A percentile compares a stretch with the other conserved stretches of the same genome.
These are phyloP conservation scores for Gardenia jasminoides DNA, from an alignment of 257 asterid genomes.

Conservation along the genomic window DNA sequence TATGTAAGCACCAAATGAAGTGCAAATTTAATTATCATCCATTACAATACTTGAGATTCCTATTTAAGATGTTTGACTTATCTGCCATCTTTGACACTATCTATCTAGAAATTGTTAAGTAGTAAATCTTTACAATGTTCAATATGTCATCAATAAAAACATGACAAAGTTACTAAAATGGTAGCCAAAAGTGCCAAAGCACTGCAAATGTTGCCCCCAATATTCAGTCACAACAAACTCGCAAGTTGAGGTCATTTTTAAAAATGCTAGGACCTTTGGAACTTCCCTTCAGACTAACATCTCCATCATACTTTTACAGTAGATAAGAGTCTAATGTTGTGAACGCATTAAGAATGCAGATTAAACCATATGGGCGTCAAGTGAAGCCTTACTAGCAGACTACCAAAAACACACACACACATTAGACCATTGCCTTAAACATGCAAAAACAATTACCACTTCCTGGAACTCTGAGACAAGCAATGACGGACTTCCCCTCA, in stretches of 20 bases:
- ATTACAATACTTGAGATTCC: not conserved
- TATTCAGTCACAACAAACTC: not conserved
- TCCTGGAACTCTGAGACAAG: slow-evolving; percentile 89
- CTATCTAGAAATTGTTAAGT: not conserved
- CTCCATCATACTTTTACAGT: not conserved
- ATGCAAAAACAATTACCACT: slow-evolving; percentile 48
- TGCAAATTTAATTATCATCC: not conserved
- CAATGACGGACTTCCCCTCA: slow-evolving; percentile 62
- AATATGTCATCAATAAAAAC: not conserved
- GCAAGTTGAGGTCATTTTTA: no score
- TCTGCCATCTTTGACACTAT: not conserved
- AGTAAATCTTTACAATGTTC: not conserved
- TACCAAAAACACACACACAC: not conserved
- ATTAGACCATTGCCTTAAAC: not conserved
- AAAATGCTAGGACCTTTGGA: not conserved
- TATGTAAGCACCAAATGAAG: not conserved
- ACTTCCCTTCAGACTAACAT: not conserved
- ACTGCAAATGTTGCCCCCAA: not conserved
- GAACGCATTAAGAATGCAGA: not conserved
- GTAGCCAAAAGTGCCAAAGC: not conserved
- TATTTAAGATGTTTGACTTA: not conserved
- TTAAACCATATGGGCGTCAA: not conserved
- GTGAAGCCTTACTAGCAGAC: not conserved
- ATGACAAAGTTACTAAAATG: not conserved
- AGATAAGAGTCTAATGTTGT: no score